Base-by-base conservation (phyloP, 192 early-diverging fungal genomes). In the Coemansia sp. region DNA sequence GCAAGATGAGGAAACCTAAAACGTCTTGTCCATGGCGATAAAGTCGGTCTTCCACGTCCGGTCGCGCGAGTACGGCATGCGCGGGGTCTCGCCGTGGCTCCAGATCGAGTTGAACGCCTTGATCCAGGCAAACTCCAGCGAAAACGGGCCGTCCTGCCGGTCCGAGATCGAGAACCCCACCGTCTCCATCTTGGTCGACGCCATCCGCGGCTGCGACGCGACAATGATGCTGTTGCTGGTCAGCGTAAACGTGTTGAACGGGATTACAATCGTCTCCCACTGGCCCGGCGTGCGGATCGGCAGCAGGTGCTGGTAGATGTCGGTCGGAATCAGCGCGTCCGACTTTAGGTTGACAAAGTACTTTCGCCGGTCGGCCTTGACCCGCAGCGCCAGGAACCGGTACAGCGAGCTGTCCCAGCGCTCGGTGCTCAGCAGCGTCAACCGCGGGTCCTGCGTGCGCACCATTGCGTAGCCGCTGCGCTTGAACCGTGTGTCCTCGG, bases 331-430 rank as follows among this genome's bases (percentile, higher is more conserved):
- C 14, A 94, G 67, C 20, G 83, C 83, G 52, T 93, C 89, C 9
- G 92, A 90, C 55, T 93, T 87, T 12, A 98, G 64, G 62, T 98
- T 98, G 50, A 98, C 90, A 82, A 94, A 75, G 40, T 93, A 98
- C 68, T 90, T 88, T 44, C 87, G 78, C 17, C 75, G 58, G 52
- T 98, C 92, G 1, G 91, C 92, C 55, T 81, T 82, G 8, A 90
- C 88, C 19, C 89, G 69, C 43, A 95, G 43, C 1, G 85, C 83
- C 30, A 98, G 70, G 62, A 93, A 98, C 31, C 93, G 81, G 62
- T 82, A 98, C 50, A 88, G 68, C 10, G 82, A 83, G 26, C 87
- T 90, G 66, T 98, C 95, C 83, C 88, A 93, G 59, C 80, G 75
- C 31, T 88, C 86, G 14, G 79, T 81, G 43, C 84, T 82, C 44